A percentile compares a stretch with the other conserved stretches of the same genome.
These are phyloP conservation scores for Pleurotus eryngii DNA, from an alignment of 768 basidiomycete species.

Conservation along the genomic window DNA sequence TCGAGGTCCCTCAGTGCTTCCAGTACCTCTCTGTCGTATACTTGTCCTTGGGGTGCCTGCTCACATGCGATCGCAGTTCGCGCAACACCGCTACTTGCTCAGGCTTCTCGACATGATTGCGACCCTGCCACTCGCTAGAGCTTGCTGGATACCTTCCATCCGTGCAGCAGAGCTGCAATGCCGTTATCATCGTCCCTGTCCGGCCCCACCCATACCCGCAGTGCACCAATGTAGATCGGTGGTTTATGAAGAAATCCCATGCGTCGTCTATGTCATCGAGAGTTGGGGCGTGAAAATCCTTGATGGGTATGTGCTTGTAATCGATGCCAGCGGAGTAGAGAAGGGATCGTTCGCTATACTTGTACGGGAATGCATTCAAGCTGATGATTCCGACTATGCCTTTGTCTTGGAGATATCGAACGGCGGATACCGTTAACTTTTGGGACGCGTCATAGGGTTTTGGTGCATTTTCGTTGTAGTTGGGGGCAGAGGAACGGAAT, in stretches of 20 bases:
- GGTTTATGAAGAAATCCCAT: conserved; percentile 11
- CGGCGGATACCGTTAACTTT: conserved; percentile 11
- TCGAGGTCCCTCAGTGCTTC: background rate
- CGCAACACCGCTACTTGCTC: background rate
- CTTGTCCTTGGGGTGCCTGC: background rate
- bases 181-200: conserved; percentile 11
- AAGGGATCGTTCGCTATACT: conserved; percentile 4
- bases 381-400: conserved; percentile 20
- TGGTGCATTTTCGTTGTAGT: conserved; percentile 11
- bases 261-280: conserved; percentile 15
- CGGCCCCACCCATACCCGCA: conserved; percentile 11
- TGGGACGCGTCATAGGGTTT: conserved; percentile 10
- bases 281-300: conserved; percentile 17
- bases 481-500: conserved; percentile 20
- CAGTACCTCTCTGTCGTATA: background rate
- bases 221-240: conserved; percentile 6
- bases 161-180: conserved; percentile 8
- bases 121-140: background rate
- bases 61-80: background rate
- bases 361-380: conserved; percentile 16
- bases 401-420: conserved; percentile 11
- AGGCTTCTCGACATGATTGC: background rate
- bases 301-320: conserved; percentile 17
- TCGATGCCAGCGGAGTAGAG: conserved; percentile 10
- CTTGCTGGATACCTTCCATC: conserved; percentile 1